phyloP scores from a whole-genome alignment of 257 asterid species.

The Gentiana dahurica region DNA sequence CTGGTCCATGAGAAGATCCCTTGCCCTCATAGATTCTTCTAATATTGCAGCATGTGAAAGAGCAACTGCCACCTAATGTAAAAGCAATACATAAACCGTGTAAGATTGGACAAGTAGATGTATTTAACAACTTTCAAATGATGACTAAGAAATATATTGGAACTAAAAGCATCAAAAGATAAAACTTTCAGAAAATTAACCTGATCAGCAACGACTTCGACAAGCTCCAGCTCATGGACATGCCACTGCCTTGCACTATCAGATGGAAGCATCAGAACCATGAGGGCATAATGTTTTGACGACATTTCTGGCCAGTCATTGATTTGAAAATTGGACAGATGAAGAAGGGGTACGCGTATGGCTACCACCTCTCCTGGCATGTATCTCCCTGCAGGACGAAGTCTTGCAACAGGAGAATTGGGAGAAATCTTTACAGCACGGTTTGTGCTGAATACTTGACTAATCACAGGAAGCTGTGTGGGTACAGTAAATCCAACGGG shows the following conservation, averaged over 20 bases:
- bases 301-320: constrained; percentile 98
- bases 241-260: constrained; percentile 98
- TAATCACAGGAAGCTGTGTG: constrained; percentile 67
- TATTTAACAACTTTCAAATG: background rate
- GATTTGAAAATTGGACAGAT: constrained; percentile 82
- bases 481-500: constrained; percentile 91
- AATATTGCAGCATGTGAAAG: constrained; percentile 97
- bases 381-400: constrained; percentile 63
- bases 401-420: constrained; percentile 73
- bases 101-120: too few relatives aligned
- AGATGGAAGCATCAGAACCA: constrained; percentile 96
- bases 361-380: constrained; percentile 97
- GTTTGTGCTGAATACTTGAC: constrained; percentile 67
- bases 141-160: constrained; percentile 1
- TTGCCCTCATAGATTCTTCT: constrained; percentile 97
- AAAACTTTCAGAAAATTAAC: constrained; percentile 16
- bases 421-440: constrained; percentile 76
- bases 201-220: constrained; percentile 99
- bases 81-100: constrained; percentile 3
- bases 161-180: too few relatives aligned
- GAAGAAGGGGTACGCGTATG: constrained; percentile 67
- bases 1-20: constrained; percentile 91
- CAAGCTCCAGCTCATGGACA: constrained; percentile 92
- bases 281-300: constrained; percentile 79
- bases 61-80: constrained; percentile 95